These are phyloP conservation scores for Juglanconis sp. DNA, from an alignment of 2,329 filamentous ascomycete genomes.

Conservation along the genomic window DNA sequence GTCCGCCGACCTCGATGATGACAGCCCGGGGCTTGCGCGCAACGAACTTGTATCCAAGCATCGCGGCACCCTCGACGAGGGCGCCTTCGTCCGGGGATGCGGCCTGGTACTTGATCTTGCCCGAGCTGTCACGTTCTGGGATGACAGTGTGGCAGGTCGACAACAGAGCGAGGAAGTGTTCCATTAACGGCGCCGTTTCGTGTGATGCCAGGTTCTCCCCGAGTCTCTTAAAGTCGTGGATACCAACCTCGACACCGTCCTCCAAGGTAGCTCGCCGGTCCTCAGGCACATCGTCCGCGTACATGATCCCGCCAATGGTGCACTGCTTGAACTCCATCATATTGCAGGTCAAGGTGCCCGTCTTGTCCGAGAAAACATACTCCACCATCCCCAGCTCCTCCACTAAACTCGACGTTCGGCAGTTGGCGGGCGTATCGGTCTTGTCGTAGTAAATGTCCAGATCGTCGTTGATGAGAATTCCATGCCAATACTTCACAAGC, in stretches of 20 bases:
- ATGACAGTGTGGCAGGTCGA: conserved; percentile 97
- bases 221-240: conserved; percentile 80
- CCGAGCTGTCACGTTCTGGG: conserved; percentile 75
- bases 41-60: conserved; percentile 83
- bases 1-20: conserved; percentile 72
- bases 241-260: conserved; percentile 72
- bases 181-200: conserved; percentile 47
- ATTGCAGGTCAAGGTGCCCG: conserved; percentile 94
- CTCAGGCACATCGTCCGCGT: conserved; percentile 87
- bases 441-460: conserved; percentile 97
- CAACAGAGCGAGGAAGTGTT: conserved; percentile 85
- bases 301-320: conserved; percentile 89
- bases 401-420: conserved; percentile 91
- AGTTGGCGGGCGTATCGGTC: conserved; percentile 92
- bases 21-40: conserved; percentile 88
- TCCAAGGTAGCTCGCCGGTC: conserved; percentile 78
- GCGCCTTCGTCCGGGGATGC: conserved; percentile 96
- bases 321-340: conserved; percentile 98
- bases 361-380: conserved; percentile 98
- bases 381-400: conserved; percentile 98
- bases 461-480: conserved; percentile 96
- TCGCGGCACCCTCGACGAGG: conserved; percentile 85
- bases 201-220: conserved; percentile 64
- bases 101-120: conserved; percentile 92
- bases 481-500: conserved; percentile 96